Base-by-base conservation (phyloP, 2,329 filamentous ascomycete species). In the Cercospora berteroae region DNA sequence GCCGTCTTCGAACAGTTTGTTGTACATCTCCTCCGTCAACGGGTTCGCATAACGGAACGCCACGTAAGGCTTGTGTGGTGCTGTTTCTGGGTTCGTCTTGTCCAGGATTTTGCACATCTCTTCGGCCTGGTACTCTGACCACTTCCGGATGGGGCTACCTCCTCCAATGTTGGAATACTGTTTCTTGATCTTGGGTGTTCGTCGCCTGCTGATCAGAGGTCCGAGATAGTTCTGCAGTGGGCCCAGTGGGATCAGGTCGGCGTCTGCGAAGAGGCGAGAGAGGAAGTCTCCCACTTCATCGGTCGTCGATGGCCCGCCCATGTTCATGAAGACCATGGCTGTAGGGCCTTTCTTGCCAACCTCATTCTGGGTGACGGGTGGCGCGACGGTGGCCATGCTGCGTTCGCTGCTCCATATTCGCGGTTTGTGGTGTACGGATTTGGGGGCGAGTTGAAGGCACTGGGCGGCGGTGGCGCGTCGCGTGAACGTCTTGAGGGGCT, bases 51-150 rank as follows among this genome's bases (percentile, higher is more conserved):
- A 99, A 70, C 95, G 91, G 79, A 99, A 99, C 13, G 95, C 94
- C 57, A 98, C 93, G 76, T 99, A 99, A 8, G 95, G 95, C 79
- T 95, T 97, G 79, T 99, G 95, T 5, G 95, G 95, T 3, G 95
- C 95, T 1, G 94, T 97, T 77, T 96, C 91, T 5, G 95, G 95
- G 91, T 96, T 77, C 68, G 93, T 90, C 74, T 90, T 87, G 84
- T 99, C 95, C 61, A 99, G 85, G 61, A 98, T 87, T 84, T 97
- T 97, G 87, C 95, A 99, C 93, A 98, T 97, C 81, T 98, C 94
- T 67, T 86, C 85, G 67, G 89, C 93, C 80, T 99, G 95, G 77
- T 95, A 89, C 80, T 99, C 95, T 25, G 94, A 96, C 96, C 96
- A 99, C 80, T 96, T 96, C 73, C 94, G 89, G 78, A 99, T 99